Conservation (phyloP, 257 asterid genomes). For the Nicotiana attenuata region DNA sequence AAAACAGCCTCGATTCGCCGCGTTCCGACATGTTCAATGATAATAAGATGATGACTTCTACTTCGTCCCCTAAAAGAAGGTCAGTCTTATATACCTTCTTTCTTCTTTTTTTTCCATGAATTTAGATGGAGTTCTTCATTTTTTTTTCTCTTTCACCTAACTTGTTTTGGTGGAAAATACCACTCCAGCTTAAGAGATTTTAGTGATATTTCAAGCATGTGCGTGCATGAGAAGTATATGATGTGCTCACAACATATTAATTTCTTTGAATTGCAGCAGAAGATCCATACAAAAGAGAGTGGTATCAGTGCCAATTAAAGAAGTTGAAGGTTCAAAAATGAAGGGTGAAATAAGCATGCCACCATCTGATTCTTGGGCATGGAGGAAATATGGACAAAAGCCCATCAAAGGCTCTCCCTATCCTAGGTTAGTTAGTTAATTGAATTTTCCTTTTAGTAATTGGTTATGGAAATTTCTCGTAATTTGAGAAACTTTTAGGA, state of each 20-base stretch:
- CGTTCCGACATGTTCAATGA: constrained; percentile 41
- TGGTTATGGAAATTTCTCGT: not conserved
- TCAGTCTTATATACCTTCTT: not conserved
- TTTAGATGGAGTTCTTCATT: not conserved
- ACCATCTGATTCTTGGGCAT: constrained; percentile 96
- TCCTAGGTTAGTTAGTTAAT: constrained; percentile 53
- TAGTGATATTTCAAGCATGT: not conserved
- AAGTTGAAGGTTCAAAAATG: constrained; percentile 57
- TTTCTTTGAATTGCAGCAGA: constrained; percentile 39
- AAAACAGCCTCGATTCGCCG: constrained; percentile 74
- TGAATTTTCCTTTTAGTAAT: not conserved
- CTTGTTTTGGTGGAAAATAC: not conserved
- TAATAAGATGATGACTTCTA: constrained; percentile 43
- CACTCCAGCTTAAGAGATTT: not conserved
- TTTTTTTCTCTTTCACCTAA: not conserved
- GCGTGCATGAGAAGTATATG: constrained; percentile 29
- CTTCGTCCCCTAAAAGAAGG: constrained; percentile 74
- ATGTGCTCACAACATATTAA: not conserved
- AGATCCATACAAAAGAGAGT: constrained; percentile 67
- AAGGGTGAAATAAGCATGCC: constrained; percentile 84
- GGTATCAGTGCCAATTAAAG: constrained; percentile 69
- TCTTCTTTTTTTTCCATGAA: no score
- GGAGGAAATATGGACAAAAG: constrained; percentile 96
- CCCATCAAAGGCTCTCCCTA: constrained; percentile 96
- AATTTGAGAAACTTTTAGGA: not conserved